Conservation (phyloP, 208 protist species). For the Wallacemonas sp. region DNA sequence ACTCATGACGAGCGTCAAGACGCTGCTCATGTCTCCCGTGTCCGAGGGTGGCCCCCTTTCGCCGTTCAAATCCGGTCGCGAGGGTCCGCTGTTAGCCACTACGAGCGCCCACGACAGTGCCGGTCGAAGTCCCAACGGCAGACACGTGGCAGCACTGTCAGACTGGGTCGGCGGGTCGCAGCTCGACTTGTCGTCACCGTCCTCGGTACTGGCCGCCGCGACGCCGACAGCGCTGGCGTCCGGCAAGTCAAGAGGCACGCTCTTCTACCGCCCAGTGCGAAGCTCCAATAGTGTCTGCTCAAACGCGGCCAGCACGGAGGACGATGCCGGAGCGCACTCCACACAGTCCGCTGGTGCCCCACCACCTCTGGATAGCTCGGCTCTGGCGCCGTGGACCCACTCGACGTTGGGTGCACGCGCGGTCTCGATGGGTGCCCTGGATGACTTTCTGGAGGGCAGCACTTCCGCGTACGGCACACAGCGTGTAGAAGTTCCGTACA, state of each 20-base stretch:
- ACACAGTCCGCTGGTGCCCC: background rate
- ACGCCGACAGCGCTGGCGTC: background rate
- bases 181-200: background rate
- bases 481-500: constrained; percentile 19
- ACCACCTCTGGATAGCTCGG: background rate
- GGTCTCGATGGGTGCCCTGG: background rate
- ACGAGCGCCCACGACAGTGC: no score
- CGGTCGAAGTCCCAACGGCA: no score
- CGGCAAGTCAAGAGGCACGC: constrained; percentile 1
- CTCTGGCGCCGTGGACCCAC: background rate
- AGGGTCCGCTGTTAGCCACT: no score
- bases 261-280: background rate
- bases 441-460: background rate
- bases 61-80: no score
- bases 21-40: background rate
- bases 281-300: background rate
- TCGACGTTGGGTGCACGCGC: background rate
- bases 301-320: background rate
- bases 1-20: background rate
- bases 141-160: no score
- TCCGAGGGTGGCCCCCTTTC: background rate
- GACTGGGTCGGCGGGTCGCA: background rate
- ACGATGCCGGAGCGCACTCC: background rate
- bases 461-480: background rate
- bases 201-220: background rate